Base-by-base conservation (phyloP, 768 basidiomycete species). In the Tricholoma sp. region DNA sequence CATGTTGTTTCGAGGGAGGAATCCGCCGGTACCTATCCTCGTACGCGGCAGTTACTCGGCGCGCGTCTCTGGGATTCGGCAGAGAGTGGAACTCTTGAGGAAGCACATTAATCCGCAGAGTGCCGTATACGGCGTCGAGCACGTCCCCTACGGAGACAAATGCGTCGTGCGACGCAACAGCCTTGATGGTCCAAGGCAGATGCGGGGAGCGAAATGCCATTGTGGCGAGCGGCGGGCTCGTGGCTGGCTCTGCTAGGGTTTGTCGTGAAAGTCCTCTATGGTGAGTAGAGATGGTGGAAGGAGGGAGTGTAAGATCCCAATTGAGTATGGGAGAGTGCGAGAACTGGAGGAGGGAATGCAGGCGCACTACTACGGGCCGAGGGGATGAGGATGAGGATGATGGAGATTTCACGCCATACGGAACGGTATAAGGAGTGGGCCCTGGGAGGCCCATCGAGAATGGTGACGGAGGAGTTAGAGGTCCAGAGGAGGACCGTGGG, bases 21-120 rank as follows among this genome's bases (percentile, higher is more conserved):
- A 75, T 69, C 5, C 76, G 69, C 8, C 71, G 57, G 60, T 76
- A 82, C 7, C 84, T 75, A 13, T 62, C 57, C 59, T 76, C 76
- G 63, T 81, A 86, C 18, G 82, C 79, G 1, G 59, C 62, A 1
- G 74, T 72, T 6, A 83, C 78, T 24, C 68, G 63, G 20, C 71
- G 68, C 53, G 66, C 71, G 20, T 68, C 70, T 3, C 70, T 64
- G 32, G 70, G 62, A 1, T 70, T 72, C 0, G 71, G 74, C 15
- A 78, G 64, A 2, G 62, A 54, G 36, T 71, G 57, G 65, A 76
- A 82, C 63, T 86, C 85, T 24, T 63, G 50, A 1, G 66, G 54
- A 12, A 74, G 70, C 11, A 80, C 74, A 4, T 74, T 72, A 18
- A 63, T 62, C 20, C 80, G 77, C 36, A 84, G 72, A 50, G 66